These are phyloP conservation scores for Coix lacrymajobi DNA, from an alignment of 176 grass and related monocot species.

Conservation along the genomic window DNA sequence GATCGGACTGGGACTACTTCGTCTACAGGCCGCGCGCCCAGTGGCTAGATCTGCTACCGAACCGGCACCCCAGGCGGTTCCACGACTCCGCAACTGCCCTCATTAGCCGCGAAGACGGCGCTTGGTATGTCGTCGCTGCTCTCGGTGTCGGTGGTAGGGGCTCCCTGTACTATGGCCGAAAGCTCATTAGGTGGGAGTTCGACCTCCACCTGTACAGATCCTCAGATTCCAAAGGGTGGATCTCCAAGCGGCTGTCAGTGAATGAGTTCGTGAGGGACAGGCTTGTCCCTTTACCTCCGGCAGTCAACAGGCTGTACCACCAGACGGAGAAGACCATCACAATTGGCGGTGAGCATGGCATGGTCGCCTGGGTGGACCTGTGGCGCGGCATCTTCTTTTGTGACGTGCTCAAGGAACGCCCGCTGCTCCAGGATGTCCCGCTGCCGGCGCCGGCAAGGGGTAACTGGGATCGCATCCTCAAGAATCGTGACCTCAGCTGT, in stretches of 20 bases:
- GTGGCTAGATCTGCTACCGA: conserved; percentile 1
- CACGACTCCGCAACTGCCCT: not conserved
- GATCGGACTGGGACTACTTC: conserved; percentile 13
- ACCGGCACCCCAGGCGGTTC: not conserved
- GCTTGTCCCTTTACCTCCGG: not conserved
- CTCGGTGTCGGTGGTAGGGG: not conserved
- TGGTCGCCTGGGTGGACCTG: conserved; percentile 9
- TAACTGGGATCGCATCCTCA: too few species aligned
- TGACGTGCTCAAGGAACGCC: conserved; percentile 12
- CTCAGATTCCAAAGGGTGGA: not conserved
- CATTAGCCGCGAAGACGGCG: not conserved
- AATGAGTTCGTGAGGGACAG: not conserved
- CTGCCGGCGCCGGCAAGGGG: not conserved
- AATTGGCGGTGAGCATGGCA: not conserved
- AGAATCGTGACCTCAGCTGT: too few species aligned
- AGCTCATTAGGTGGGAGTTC: not conserved
- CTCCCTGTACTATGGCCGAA: not conserved
- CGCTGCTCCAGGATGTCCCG: not conserved
- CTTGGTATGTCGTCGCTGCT: not conserved
- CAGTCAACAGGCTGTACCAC: not conserved
- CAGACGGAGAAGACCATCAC: not conserved
- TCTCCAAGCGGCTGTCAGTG: not conserved
- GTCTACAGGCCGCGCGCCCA: not conserved
- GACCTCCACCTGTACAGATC: not conserved
- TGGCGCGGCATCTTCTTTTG: conserved; percentile 29